Base-by-base conservation (phyloP, 2,329 filamentous ascomycete species). In the Apiospora phragmitis region DNA sequence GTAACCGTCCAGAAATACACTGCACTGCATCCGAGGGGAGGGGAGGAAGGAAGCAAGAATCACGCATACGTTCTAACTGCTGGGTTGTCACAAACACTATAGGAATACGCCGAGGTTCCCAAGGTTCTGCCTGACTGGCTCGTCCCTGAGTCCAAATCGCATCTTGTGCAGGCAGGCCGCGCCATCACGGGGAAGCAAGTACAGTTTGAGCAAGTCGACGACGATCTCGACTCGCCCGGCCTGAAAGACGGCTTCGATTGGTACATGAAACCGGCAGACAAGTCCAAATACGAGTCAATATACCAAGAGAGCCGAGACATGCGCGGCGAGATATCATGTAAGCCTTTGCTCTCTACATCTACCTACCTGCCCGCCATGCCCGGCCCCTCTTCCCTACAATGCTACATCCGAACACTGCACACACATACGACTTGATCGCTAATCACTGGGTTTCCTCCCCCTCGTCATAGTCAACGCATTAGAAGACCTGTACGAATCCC, bases 231-330 rank as follows among this genome's bases (percentile, higher is more conserved):
- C 76, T 90, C 91, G 4, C 90, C 91, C 1, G 94, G 94, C 0
- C 86, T 99, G 73, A 97, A 97, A 81, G 94, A 98, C 82, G 95
- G 95, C 16, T 99, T 99, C 81, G 96, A 99, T 81, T 99, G 96
- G 96, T 99, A 99, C 85, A 99, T 99, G 94, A 94, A 91, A 72
- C 96, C 96, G 0, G 83, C 86, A 41, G 95, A 99, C 83, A 97
- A 97, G 83, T 80, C 90, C 74, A 98, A 98, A 83, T 99, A 99
- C 84, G 94, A 98, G 82, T 94, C 95, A 77, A 99, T 99, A 82
- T 99, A 98, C 83, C 93, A 92, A 74, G 94, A 97, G 77, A 97
- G 94, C 83, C 90, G 94, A 72, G 93, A 97, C 81, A 90, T 92
- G 80, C 91, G 95, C 68, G 96, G 96, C 74, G 94, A 97, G 78